A percentile compares a stretch with the other conserved stretches of the same genome.
These are phyloP conservation scores for Carex myosuroides DNA, from an alignment of 176 grass and related monocot genomes.

Conservation along the genomic window DNA sequence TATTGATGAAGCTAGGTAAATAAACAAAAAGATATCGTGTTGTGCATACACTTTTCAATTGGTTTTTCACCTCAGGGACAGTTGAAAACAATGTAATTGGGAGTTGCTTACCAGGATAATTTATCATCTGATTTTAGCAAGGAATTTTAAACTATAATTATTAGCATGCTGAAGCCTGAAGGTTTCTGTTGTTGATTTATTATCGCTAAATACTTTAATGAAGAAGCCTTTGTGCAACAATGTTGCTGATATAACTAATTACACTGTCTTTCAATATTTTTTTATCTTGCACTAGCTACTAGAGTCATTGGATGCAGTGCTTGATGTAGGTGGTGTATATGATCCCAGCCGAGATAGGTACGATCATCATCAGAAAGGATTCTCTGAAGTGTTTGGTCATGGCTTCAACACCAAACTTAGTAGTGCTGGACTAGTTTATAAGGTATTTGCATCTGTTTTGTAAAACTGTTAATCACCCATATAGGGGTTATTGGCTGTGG, in stretches of 20 bases:
- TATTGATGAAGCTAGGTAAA: not conserved
- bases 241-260: not conserved
- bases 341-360: slow-evolving; percentile 71
- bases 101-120: not conserved
- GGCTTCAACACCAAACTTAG: slow-evolving; percentile 98
- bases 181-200: not conserved
- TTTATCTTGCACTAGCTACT: slow-evolving; percentile 46
- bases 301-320: slow-evolving; percentile 76
- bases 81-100: no score
- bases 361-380: slow-evolving; percentile 99
- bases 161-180: not conserved
- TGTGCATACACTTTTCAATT: not conserved
- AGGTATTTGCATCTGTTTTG: slow-evolving; percentile 35
- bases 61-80: not conserved
- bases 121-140: not conserved
- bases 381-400: slow-evolving; percentile 80
- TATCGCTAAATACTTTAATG: not conserved
- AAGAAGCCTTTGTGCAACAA: not conserved
- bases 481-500: not conserved
- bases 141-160: not conserved
- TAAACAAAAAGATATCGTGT: not conserved
- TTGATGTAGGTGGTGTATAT: slow-evolving; percentile 95
- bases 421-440: slow-evolving; percentile 97
- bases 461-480: not conserved
- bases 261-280: not conserved